Base-by-base conservation (phyloP, 306 rosid species). In the apple (Malus domestica) region DNA sequence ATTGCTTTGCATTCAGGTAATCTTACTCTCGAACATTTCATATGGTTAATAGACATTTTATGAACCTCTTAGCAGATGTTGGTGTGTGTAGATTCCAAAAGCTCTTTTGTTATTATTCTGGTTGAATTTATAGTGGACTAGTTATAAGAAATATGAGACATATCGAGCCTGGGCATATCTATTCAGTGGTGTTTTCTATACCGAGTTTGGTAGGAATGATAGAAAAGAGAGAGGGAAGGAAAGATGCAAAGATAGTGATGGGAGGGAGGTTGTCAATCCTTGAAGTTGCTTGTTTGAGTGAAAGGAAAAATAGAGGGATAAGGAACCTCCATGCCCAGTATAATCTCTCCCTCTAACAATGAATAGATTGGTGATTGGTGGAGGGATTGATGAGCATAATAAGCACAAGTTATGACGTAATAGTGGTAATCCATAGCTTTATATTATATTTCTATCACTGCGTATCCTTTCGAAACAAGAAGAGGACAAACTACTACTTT, bases 1-100 rank as follows among this genome's bases (percentile, higher is more conserved):
- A 44, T 82, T 95, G 92, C 97, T 95, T 67, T 95, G 99, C 88
- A 90, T 95, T 86, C 98, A 92, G 97, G 97, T 95, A 54, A 78
- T 65, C 32, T 71, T 33, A 71, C 42, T 15, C 44, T 4, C 46
- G 4, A 40, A 30, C 55, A 42, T 61, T 33, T 59, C 46, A 38
- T 59, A 12, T 78, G 19, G n/a, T 35, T 35, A 33, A 30, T 19
- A 27, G 25, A 22, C 57, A 65, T 67, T 54, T 54, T 33, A 51
- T 49, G 38, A 13, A 33, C 22, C 16, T 72, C 10, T 58, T 15
- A 35, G 6, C 49, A 18, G 59, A 25, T 73, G 20, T 19, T 25
- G 59, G 45, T 14, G 19, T 74, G 60, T 42, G n/a, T 22, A 61
- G 18, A 10, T 42, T 20, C 11, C 6, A 62, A 29, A 18, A 3